These are phyloP conservation scores for Cetradonia linearis DNA, from an alignment of 495 filamentous ascomycete species.

Conservation along the genomic window DNA sequence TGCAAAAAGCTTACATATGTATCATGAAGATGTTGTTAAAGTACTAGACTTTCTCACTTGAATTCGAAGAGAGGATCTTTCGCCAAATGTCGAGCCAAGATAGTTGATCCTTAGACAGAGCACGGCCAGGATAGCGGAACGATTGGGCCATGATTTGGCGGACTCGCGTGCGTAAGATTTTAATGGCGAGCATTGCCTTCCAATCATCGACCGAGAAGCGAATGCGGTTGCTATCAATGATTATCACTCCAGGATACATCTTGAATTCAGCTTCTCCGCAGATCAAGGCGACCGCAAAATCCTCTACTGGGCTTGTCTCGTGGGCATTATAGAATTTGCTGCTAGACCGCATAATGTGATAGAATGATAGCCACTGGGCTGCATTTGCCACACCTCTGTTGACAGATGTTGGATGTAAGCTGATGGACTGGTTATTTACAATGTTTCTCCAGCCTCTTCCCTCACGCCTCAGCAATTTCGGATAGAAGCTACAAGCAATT, in stretches of 20 bases:
- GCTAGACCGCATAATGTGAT: slow-evolving; percentile 85
- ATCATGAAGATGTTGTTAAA: background rate
- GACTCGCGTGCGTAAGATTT: slow-evolving; percentile 57
- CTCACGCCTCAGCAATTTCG: slow-evolving; percentile 76
- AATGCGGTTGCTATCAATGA: slow-evolving; percentile 77
- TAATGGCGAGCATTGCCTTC: slow-evolving; percentile 81
- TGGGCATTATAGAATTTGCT: slow-evolving; percentile 81
- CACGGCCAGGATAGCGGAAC: slow-evolving; percentile 63
- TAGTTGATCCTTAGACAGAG: slow-evolving; percentile 52
- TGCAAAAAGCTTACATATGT: background rate
- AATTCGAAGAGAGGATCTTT: slow-evolving; percentile 22
- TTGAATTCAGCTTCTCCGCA: slow-evolving; percentile 81
- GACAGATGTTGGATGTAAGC: slow-evolving; percentile 73
- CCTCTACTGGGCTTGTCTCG: slow-evolving; percentile 72
- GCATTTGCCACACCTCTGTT: slow-evolving; percentile 57
- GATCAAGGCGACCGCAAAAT: slow-evolving; percentile 70
- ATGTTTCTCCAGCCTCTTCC: slow-evolving; percentile 86
- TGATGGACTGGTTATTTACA: slow-evolving; percentile 79
- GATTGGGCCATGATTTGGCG: slow-evolving; percentile 59
- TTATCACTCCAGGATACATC: slow-evolving; percentile 76
- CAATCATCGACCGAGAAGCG: slow-evolving; percentile 81
- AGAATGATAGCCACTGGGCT: slow-evolving; percentile 78
- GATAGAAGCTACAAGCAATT: slow-evolving; percentile 88
- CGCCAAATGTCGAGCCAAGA: slow-evolving; percentile 68
- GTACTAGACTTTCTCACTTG: background rate